These are phyloP conservation scores for Ceratocystis albifundus DNA, from an alignment of 2,329 filamentous ascomycete genomes.

Conservation along the genomic window DNA sequence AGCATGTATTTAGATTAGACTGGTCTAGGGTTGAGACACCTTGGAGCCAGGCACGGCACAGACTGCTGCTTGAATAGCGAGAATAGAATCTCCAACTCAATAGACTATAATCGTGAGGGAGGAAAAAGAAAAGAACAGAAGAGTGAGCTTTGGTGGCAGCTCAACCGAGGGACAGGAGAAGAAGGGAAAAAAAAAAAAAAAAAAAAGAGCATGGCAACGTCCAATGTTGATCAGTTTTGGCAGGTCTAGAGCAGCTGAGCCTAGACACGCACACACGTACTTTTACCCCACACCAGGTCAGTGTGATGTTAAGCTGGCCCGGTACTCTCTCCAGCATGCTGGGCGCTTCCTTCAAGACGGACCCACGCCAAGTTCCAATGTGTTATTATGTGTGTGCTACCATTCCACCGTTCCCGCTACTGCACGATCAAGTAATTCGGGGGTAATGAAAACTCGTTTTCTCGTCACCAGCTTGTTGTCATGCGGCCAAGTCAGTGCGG, in stretches of 20 bases:
- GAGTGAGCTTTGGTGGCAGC: neutral
- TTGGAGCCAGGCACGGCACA: neutral
- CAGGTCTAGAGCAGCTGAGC: neutral
- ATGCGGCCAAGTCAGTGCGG: conserved; percentile 13
- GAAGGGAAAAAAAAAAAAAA: too few relatives aligned
- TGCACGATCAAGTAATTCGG: conserved; percentile 19
- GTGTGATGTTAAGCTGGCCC: neutral
- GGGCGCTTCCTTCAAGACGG: neutral
- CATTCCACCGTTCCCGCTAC: neutral
- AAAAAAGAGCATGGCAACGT: too few relatives aligned
- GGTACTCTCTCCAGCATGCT: neutral
- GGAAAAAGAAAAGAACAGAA: neutral
- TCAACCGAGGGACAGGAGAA: neutral
- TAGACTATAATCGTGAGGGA: neutral
- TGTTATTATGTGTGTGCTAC: neutral
- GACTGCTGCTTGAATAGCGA: neutral
- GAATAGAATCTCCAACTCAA: neutral
- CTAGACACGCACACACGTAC: neutral
- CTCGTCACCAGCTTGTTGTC: conserved; percentile 5
- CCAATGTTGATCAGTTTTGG: too few relatives aligned
- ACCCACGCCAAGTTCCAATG: neutral
- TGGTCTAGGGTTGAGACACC: neutral
- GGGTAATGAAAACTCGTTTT: conserved; percentile 19
- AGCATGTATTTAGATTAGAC: neutral
- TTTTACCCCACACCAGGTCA: neutral